These are phyloP conservation scores for Manihot esculenta DNA, from an alignment of 441 rosid genomes.

Conservation along the genomic window DNA sequence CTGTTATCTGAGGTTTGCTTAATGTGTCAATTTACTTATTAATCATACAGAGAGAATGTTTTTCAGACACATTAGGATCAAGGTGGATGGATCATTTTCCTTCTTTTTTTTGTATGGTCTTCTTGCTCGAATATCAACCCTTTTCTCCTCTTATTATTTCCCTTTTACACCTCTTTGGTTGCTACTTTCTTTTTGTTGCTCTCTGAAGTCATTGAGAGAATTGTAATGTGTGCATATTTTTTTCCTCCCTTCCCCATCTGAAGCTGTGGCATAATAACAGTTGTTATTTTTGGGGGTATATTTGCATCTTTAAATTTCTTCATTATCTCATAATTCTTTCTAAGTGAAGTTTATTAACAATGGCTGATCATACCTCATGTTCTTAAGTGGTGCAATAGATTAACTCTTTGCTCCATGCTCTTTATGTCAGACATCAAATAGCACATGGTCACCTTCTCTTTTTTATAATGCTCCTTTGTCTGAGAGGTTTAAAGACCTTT, in stretches of 20 bases:
- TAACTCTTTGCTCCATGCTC: constrained; percentile 15
- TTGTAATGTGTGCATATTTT: neutral
- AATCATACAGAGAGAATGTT: neutral
- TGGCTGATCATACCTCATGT: neutral
- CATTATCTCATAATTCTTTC: neutral
- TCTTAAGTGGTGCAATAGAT: constrained; percentile 8
- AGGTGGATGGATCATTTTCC: neutral
- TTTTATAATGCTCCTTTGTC: constrained; percentile 43
- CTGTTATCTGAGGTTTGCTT: neutral
- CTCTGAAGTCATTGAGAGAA: neutral
- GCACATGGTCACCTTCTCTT: constrained; percentile 53
- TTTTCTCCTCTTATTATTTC: neutral
- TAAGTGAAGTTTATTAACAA: neutral
- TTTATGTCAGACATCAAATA: constrained; percentile 56
- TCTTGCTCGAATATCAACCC: neutral
- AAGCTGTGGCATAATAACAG: neutral
- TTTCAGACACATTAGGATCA: neutral
- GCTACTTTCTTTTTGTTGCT: too few species aligned
- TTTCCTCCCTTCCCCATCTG: neutral
- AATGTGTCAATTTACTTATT: neutral
- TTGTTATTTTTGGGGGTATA: neutral
- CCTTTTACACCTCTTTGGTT: neutral
- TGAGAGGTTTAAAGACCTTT: constrained; percentile 55
- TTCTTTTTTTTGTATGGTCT: neutral
- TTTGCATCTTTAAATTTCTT: neutral